Percentiles rank a stretch among this genome's conserved stretches.
These are phyloP conservation scores for Phylloboletellus chloephorus DNA, from an alignment of 1,284 basidiomycete genomes.

Conservation along the genomic window DNA sequence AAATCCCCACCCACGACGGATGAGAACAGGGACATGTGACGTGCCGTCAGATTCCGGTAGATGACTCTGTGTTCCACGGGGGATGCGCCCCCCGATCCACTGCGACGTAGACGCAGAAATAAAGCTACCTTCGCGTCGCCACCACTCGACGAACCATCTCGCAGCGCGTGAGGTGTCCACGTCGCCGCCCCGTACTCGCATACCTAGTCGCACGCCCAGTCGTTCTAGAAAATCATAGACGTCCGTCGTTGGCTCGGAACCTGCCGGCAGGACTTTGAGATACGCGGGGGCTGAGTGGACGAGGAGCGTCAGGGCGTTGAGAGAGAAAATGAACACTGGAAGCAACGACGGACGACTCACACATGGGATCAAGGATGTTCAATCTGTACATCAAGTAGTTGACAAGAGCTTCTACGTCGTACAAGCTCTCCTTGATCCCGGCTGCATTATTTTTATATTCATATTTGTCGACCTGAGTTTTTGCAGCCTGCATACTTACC, in stretches of 20 bases:
- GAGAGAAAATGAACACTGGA: constrained; percentile 6
- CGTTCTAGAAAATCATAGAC: constrained; percentile 60
- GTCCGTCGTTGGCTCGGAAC: constrained; percentile 52
- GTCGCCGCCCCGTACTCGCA: constrained; percentile 72
- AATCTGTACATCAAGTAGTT: constrained; percentile 87
- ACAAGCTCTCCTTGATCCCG: constrained; percentile 92
- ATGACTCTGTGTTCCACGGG: not conserved
- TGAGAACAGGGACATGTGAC: constrained; percentile 3
- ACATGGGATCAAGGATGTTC: constrained; percentile 68
- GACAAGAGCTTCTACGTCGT: constrained; percentile 79
- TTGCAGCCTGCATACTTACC: constrained; percentile 45
- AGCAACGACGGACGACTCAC: constrained; percentile 45
- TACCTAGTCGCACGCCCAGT: constrained; percentile 74
- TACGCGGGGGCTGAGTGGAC: constrained; percentile 57
- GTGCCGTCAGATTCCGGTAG: not conserved
- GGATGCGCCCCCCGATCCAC: constrained; percentile 21
- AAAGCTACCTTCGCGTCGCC: constrained; percentile 71
- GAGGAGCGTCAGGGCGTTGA: constrained; percentile 8
- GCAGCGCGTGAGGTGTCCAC: constrained; percentile 68
- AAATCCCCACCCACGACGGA: constrained; percentile 67
- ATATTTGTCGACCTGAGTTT: not conserved
- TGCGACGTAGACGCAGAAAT: constrained; percentile 40
- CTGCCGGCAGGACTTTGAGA: constrained; percentile 53
- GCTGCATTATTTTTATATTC: constrained; percentile 43
- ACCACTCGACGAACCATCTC: constrained; percentile 78